Percentiles rank a stretch among this genome's conserved stretches.
Conservation (phyloP, 805 yeast genomes). For the Ogataea pilisensis region DNA sequence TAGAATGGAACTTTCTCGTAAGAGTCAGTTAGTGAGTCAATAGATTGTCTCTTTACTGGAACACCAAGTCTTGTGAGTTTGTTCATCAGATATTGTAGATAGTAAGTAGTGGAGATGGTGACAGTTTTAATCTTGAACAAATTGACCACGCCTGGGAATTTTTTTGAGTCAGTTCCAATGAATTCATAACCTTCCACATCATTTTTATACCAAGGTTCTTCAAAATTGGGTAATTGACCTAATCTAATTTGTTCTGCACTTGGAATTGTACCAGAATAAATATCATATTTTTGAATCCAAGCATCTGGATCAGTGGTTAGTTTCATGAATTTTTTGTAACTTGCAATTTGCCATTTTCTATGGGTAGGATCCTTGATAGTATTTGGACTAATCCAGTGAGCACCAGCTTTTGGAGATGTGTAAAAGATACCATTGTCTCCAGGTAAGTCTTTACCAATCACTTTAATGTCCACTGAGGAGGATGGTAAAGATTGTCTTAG, state of each 20-base stretch:
- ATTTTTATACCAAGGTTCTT: slow-evolving; percentile 47
- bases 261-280: slow-evolving; percentile 24
- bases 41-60: slow-evolving; percentile 36
- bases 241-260: slow-evolving; percentile 9
- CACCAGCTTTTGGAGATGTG: slow-evolving; percentile 69
- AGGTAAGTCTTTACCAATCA: slow-evolving; percentile 45
- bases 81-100: slow-evolving; percentile 48
- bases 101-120: slow-evolving; percentile 55
- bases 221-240: slow-evolving; percentile 4
- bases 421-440: slow-evolving; percentile 50
- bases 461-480: slow-evolving; percentile 33
- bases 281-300: slow-evolving; percentile 27
- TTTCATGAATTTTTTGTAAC: slow-evolving; percentile 33
- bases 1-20: slow-evolving; percentile 21
- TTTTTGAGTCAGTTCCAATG: slow-evolving; percentile 24
- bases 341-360: slow-evolving; percentile 31
- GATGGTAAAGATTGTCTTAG: slow-evolving; percentile 28
- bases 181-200: slow-evolving; percentile 38
- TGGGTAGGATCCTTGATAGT: slow-evolving; percentile 9
- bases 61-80: slow-evolving; percentile 45
- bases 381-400: slow-evolving; percentile 56
- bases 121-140: slow-evolving; percentile 45
- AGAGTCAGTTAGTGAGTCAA: slow-evolving; percentile 44
- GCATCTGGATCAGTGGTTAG: slow-evolving; percentile 35
- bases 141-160: slow-evolving; percentile 34